Evolutionary conservation across 1,139 yeast genomes (phyloP).

Genomic region (Pichia sp.): DNA sequence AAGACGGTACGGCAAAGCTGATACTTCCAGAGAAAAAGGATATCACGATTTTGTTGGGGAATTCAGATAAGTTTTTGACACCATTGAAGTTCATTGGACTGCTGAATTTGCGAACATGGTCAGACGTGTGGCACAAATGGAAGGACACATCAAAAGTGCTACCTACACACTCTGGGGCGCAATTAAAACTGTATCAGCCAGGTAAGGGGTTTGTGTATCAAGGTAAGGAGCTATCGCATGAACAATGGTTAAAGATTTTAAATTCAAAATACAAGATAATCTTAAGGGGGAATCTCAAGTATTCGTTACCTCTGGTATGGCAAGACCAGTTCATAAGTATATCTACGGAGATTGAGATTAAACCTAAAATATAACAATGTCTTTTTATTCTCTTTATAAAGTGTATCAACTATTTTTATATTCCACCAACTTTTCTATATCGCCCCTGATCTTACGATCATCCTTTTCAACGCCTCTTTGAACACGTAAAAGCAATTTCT

Average conservation of each 20-base stretch:
- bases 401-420: slow-evolving; percentile 12
- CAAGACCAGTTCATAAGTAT: slow-evolving; percentile 28
- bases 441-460: slow-evolving; percentile 26
- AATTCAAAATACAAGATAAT: slow-evolving; percentile 78
- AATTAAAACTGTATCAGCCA: slow-evolving; percentile 66
- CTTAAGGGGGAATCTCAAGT: slow-evolving; percentile 74
- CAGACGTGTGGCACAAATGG: slow-evolving; percentile 39
- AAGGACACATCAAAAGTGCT: slow-evolving; percentile 41
- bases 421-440: slow-evolving; percentile 23
- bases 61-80: slow-evolving; percentile 59
- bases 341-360: slow-evolving; percentile 25
- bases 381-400: background rate
- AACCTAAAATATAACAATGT: slow-evolving; percentile 11
- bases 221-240: slow-evolving; percentile 31
- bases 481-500: slow-evolving; percentile 36
- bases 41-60: slow-evolving; percentile 69
- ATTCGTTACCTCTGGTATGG: slow-evolving; percentile 56
- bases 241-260: slow-evolving; percentile 70
- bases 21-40: slow-evolving; percentile 11
- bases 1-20: slow-evolving; percentile 7
- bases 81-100: slow-evolving; percentile 66
- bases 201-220: slow-evolving; percentile 52
- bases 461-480: slow-evolving; percentile 26
- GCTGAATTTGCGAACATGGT: slow-evolving; percentile 22
- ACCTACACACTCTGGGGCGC: slow-evolving; percentile 50